Conservation (phyloP, 2,329 filamentous ascomycete species). For the Zymoseptoria brevis region DNA sequence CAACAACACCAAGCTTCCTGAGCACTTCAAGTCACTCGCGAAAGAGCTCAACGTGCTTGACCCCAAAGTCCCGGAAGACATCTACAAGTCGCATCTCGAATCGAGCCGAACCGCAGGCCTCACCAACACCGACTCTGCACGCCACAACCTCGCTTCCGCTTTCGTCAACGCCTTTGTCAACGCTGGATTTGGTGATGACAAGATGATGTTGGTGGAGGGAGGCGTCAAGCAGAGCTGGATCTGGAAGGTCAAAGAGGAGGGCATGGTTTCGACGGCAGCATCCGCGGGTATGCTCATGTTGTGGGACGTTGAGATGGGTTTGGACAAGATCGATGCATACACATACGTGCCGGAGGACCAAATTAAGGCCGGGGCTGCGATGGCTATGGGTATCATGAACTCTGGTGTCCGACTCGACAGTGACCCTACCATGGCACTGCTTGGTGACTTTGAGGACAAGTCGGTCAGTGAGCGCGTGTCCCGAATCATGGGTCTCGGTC, state of each 20-base stretch:
- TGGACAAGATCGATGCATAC: constrained; percentile 92
- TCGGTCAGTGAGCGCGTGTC: constrained; percentile 70
- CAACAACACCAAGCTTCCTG: constrained; percentile 77
- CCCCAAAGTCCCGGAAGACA: constrained; percentile 94
- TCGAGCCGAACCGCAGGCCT: constrained; percentile 86
- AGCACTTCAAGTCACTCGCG: constrained; percentile 86
- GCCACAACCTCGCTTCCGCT: constrained; percentile 88
- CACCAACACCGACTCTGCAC: constrained; percentile 89
- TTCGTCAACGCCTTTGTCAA: constrained; percentile 98
- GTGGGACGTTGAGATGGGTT: constrained; percentile 86
- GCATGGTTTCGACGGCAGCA: constrained; percentile 92
- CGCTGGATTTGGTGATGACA: constrained; percentile 88
- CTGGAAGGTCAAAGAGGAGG: constrained; percentile 98
- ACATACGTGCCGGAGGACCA: constrained; percentile 75
- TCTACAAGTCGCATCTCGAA: constrained; percentile 98
- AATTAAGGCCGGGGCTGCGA: constrained; percentile 83
- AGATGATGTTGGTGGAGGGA: constrained; percentile 90
- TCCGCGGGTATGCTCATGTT: constrained; percentile 85
- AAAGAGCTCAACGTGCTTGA: constrained; percentile 97
- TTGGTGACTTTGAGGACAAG: constrained; percentile 74
- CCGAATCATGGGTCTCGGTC: constrained; percentile 89
- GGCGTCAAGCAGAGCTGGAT: constrained; percentile 84
- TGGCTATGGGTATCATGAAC: constrained; percentile 93
- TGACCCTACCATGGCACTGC: constrained; percentile 79
- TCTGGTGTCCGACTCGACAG: constrained; percentile 83